Percentiles rank a stretch among this genome's conserved stretches.
These are phyloP conservation scores for Fusarium humuli DNA, from an alignment of 2,329 filamentous ascomycete species.

Conservation along the genomic window DNA sequence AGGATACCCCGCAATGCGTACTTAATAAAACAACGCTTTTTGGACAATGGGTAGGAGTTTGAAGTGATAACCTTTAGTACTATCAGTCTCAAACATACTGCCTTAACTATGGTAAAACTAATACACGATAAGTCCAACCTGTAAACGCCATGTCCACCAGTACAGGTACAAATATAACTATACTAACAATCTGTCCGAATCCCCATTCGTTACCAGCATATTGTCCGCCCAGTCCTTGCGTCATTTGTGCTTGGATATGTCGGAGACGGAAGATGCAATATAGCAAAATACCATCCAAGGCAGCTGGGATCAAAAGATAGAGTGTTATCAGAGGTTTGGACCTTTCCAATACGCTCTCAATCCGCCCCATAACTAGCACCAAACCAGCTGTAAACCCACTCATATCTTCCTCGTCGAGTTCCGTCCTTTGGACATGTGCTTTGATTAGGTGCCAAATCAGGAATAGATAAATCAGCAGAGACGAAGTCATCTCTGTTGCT, in stretches of 20 bases:
- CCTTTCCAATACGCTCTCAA: neutral
- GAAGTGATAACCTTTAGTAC: too few relatives aligned
- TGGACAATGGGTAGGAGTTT: too few relatives aligned
- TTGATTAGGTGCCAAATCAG: neutral
- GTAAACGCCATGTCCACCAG: neutral
- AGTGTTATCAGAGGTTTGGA: neutral
- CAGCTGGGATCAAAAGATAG: neutral
- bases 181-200: neutral
- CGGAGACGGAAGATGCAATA: neutral
- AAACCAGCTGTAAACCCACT: rapidly evolving
- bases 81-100: too few relatives aligned
- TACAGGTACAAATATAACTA: neutral
- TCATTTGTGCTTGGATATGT: neutral
- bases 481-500: neutral
- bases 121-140: neutral
- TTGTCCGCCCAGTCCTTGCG: neutral
- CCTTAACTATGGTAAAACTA: neutral
- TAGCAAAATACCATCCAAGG: neutral
- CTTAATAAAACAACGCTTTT: too few relatives aligned
- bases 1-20: too few relatives aligned
- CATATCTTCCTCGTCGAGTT: neutral
- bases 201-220: neutral
- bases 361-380: rapidly evolving
- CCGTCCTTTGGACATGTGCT: neutral
- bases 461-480: neutral